Percentiles rank a stretch among this genome's conserved stretches.
Evolutionary conservation across 2,329 filamentous ascomycete species (phyloP).

Genomic region (Trichoderma sp.): DNA sequence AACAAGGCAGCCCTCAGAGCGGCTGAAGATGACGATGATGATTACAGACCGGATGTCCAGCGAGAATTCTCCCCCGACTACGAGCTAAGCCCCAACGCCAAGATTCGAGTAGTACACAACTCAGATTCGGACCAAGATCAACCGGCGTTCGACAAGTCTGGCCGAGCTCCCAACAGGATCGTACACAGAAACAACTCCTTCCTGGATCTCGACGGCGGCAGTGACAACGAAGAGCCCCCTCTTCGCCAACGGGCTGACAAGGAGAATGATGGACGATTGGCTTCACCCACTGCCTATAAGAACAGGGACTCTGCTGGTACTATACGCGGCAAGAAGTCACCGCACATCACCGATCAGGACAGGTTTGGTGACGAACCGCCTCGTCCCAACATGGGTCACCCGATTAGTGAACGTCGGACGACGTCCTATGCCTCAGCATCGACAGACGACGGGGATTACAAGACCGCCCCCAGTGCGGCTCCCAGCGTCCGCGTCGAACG

Average conservation of each 20-base stretch:
- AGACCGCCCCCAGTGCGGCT: conserved; percentile 47
- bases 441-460: conserved; percentile 44
- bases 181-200: conserved; percentile 52
- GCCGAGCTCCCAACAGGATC: conserved; percentile 29
- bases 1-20: conserved; percentile 29
- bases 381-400: conserved; percentile 46
- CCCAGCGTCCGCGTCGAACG: conserved; percentile 52
- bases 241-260: conserved; percentile 28
- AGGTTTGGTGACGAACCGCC: conserved; percentile 41
- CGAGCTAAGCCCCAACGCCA: conserved; percentile 69
- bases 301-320: conserved; percentile 37
- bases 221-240: conserved; percentile 49
- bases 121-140: conserved; percentile 45
- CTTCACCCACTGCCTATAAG: background rate
- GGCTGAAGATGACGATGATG: conserved; percentile 33
- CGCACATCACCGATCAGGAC: conserved; percentile 33
- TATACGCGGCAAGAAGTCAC: conserved; percentile 35
- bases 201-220: conserved; percentile 52
- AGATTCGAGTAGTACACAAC: conserved; percentile 64
- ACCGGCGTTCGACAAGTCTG: conserved; percentile 36
- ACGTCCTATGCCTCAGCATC: conserved; percentile 43
- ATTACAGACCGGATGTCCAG: conserved; percentile 43
- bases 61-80: conserved; percentile 76
- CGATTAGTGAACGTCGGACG: conserved; percentile 46
- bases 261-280: conserved; percentile 26